These are phyloP conservation scores for Chaetomium cochliodes DNA, from an alignment of 495 filamentous ascomycete genomes.

Conservation along the genomic window DNA sequence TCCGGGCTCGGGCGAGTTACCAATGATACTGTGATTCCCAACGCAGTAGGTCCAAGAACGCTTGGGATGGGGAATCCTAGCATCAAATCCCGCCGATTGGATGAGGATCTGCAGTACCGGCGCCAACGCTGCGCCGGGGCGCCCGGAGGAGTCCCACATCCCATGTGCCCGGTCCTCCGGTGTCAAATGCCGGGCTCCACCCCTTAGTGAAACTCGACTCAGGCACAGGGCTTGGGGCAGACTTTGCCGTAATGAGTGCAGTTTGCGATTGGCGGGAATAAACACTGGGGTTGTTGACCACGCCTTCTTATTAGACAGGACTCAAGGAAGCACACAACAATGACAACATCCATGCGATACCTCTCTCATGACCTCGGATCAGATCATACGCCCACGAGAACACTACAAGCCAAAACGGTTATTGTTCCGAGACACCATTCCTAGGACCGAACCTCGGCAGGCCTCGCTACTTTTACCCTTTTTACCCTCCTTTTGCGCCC, in stretches of 20 bases:
- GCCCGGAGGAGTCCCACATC: neutral
- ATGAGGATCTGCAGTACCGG: slow-evolving; percentile 2
- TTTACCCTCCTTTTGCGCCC: no score
- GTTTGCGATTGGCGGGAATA: neutral
- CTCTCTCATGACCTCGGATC: no score
- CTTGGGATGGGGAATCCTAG: neutral
- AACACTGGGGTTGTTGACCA: no score
- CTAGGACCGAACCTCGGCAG: no score
- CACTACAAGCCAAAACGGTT: no score
- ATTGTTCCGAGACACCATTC: no score
- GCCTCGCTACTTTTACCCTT: no score
- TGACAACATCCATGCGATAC: no score
- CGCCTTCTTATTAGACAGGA: no score
- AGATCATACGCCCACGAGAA: no score
- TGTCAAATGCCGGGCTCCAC: neutral
- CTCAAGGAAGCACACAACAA: no score
- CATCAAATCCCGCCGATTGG: no score
- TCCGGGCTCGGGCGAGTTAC: neutral
- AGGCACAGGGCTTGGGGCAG: neutral
- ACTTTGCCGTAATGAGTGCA: neutral
- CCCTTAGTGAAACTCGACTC: slow-evolving; percentile 1
- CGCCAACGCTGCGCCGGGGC: neutral
- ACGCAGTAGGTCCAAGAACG: neutral
- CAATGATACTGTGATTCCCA: neutral
- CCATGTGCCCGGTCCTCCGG: neutral